Conservation (phyloP, 768 basidiomycete genomes). For the Kwoniella sp. region DNA sequence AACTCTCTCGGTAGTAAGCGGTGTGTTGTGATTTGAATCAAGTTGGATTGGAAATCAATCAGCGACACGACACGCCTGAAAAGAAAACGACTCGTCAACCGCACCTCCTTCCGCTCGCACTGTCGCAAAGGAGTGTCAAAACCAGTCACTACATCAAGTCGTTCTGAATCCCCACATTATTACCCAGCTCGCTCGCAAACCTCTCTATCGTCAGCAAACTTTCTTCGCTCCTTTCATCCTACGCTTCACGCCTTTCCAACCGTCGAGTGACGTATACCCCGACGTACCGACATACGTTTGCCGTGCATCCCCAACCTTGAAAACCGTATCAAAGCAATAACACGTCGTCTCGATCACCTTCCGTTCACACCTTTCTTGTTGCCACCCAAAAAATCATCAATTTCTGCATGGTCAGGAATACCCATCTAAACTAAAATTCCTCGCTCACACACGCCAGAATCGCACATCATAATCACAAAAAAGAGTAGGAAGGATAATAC, state of each 20-base stretch:
- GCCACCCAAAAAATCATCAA: neutral
- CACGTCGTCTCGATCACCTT: neutral
- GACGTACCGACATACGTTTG: no score
- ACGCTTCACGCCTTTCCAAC: neutral
- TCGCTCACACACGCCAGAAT: no score
- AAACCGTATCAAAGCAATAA: neutral
- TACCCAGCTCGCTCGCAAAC: neutral
- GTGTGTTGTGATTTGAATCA: no score
- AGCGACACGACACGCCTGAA: no score
- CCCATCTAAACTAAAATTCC: no score
- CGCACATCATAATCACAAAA: no score
- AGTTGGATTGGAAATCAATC: neutral
- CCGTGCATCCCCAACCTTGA: no score
- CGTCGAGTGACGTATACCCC: neutral
- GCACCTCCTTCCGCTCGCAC: no score
- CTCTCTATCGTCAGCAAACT: neutral
- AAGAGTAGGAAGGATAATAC: neutral
- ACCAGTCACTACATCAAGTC: neutral
- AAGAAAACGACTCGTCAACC: no score
- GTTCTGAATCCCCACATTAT: neutral
- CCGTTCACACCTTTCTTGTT: neutral
- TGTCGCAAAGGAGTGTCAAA: neutral
- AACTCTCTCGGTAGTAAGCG: no score
- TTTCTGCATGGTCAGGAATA: neutral
- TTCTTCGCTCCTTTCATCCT: neutral